Percentiles rank a stretch among this genome's conserved stretches.
phyloP scores from a whole-genome alignment of 495 filamentous ascomycete genomes.

The Aspergillus asperescens region DNA sequence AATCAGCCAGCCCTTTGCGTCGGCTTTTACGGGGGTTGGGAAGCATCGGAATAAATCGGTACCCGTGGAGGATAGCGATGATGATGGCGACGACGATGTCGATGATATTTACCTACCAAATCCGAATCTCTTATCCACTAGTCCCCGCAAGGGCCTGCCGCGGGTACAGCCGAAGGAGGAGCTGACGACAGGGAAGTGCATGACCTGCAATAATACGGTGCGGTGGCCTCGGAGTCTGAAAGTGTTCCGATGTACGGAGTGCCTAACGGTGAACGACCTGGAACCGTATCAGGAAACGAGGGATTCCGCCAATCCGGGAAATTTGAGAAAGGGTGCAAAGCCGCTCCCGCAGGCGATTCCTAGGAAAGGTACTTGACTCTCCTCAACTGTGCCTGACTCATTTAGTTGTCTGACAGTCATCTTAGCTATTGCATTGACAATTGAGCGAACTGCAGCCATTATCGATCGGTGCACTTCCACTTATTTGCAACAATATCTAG shows the following conservation, averaged over 20 bases:
- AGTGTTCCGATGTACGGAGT: slow-evolving; percentile 78
- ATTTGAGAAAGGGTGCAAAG: slow-evolving; percentile 12
- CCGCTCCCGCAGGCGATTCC: slow-evolving; percentile 12
- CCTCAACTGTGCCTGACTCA: not conserved
- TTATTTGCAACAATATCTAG: slow-evolving; percentile 43
- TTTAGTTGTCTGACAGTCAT: slow-evolving; percentile 1
- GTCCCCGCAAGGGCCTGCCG: slow-evolving; percentile 30
- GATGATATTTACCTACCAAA: slow-evolving; percentile 29
- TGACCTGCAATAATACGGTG: slow-evolving; percentile 75
- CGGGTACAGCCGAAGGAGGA: slow-evolving; percentile 32
- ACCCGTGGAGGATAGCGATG: slow-evolving; percentile 37
- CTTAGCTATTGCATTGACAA: slow-evolving; percentile 37
- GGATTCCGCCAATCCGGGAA: slow-evolving; percentile 14
- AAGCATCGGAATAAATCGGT: slow-evolving; percentile 46
- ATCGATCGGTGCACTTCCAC: slow-evolving; percentile 49
- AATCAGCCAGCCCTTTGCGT: slow-evolving; percentile 71
- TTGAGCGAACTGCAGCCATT: slow-evolving; percentile 45
- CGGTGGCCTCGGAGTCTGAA: slow-evolving; percentile 74
- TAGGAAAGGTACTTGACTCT: slow-evolving; percentile 21
- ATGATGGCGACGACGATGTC: slow-evolving; percentile 39
- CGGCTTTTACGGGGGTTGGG: slow-evolving; percentile 48
- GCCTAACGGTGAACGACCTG: slow-evolving; percentile 82
- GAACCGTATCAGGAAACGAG: slow-evolving; percentile 40
- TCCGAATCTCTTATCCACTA: slow-evolving; percentile 23
- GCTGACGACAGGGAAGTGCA: slow-evolving; percentile 65